Evolutionary conservation across 441 rosid genomes (phyloP), one percentile per base, ranked within the genome.

Genomic region (Aquilaria agallochum): DNA sequence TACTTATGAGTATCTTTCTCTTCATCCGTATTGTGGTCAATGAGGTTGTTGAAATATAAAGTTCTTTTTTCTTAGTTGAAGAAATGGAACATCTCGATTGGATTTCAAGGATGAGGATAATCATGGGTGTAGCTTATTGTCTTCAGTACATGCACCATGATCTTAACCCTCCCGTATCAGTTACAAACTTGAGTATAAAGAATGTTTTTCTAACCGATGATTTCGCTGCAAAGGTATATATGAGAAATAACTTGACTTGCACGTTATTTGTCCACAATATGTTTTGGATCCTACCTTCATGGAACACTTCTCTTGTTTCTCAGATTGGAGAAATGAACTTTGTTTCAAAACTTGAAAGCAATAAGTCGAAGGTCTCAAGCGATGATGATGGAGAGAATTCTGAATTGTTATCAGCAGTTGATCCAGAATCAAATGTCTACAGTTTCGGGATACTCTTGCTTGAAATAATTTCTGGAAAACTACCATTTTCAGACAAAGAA

Each of bases 1-100:
- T 27, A 34, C 56, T 69, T 27, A 10, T 42, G 5, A 45, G 12
- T 53, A 11, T 20, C 45, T 64, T 56, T 9, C 7, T 10, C 10
- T 10, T 45, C 2, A 12, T 40, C n/a, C 33, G 27, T 36, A n/a
- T 49, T 56, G n/a, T 2, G 51, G 31, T 59, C 53, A 49, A 48
- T 31, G 56, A 34, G 46, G 58, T 31, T 13, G 55, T 59, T 72
- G 49, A 58, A 69, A 60, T 50, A 66, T 53, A 14, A 20, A 55
- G 31, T 63, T 45, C 51, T n/a, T 59, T 54, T 20, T 76, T 64
- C 63, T 65, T 79, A 91, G 97, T 79, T 36, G 68, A 89, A 71
- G 96, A 79, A 66, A 82, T 80, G 71, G 97, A 91, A 53, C 92
- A 85, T 75, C 86, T 91, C 27, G 97, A 89, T 67, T 91, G 97